Percentiles rank a stretch among this genome's conserved stretches.
phyloP scores from a whole-genome alignment of 495 filamentous ascomycete species.

The Trichoderma asperelloides region DNA sequence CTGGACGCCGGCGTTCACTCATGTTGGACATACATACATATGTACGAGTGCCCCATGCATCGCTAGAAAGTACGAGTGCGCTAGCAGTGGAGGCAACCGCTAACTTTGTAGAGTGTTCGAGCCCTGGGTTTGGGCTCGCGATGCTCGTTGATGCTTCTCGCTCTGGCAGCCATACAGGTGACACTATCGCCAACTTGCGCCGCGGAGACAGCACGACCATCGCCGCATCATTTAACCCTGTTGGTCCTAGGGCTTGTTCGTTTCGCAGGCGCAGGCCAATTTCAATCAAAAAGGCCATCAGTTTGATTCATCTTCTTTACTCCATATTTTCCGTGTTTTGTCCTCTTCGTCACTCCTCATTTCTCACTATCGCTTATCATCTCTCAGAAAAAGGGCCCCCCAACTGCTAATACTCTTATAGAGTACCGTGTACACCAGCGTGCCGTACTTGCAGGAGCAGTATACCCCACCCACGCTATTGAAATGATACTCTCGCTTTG shows the following conservation, averaged over 20 bases:
- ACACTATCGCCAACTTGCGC: background rate
- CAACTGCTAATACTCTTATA: background rate
- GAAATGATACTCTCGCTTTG: background rate
- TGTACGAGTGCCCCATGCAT: background rate
- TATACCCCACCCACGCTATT: background rate
- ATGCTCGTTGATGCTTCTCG: background rate
- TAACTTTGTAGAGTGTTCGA: background rate
- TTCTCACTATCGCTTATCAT: background rate
- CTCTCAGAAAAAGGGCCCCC: background rate
- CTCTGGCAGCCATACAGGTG: background rate
- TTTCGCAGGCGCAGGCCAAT: too few species aligned
- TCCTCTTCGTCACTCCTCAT: background rate
- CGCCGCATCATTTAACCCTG: too few species aligned
- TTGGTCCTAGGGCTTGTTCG: too few species aligned
- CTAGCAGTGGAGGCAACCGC: background rate
- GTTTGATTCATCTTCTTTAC: background rate
- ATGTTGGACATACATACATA: constrained; percentile 9
- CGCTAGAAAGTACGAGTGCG: background rate
- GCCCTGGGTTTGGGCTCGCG: background rate
- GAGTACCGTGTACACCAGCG: background rate
- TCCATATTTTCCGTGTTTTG: background rate
- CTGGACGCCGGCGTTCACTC: background rate
- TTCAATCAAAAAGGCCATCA: too few species aligned
- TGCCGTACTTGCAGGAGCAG: background rate
- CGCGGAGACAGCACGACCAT: too few species aligned